Evolutionary conservation across 2,329 filamentous ascomycete species (phyloP).

Genomic region (Furcasterigmium sp.): DNA sequence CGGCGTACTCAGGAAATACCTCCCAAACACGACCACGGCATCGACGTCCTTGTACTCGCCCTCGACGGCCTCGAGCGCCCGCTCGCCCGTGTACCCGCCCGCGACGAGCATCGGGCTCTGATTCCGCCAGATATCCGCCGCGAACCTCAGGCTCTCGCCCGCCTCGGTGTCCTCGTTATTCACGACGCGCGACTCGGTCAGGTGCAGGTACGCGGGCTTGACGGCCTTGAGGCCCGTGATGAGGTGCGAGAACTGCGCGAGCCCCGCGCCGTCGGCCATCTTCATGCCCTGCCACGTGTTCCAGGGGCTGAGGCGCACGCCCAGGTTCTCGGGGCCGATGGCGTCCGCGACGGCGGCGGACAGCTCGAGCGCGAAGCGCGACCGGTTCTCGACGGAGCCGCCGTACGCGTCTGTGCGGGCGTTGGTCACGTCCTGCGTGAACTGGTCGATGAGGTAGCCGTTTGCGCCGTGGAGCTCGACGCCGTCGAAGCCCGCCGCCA

Average conservation of each 20-base stretch:
- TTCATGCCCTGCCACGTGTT: constrained; percentile 58
- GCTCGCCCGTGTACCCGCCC: constrained; percentile 21
- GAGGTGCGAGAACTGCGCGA: constrained; percentile 56
- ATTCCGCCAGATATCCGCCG: constrained; percentile 24
- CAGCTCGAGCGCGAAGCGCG: constrained; percentile 46
- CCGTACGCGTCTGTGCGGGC: constrained; percentile 46
- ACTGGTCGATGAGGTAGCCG: constrained; percentile 59
- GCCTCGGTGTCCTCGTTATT: constrained; percentile 34
- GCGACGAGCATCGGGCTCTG: constrained; percentile 23
- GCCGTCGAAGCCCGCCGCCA: constrained; percentile 63
- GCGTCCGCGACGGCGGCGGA: constrained; percentile 29
- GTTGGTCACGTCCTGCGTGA: constrained; percentile 47
- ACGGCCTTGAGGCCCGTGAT: constrained; percentile 43
- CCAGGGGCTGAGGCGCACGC: constrained; percentile 56
- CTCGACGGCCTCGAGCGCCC: constrained; percentile 22
- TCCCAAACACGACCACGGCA: constrained; percentile 26
- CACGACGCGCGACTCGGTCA: constrained; percentile 52
- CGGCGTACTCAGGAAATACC: constrained; percentile 24
- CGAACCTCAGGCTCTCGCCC: constrained; percentile 25
- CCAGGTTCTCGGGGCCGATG: constrained; percentile 45
- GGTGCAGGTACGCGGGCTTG: constrained; percentile 55
- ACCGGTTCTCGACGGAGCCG: constrained; percentile 46
- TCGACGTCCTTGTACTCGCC: constrained; percentile 20
- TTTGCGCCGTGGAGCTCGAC: constrained; percentile 58
- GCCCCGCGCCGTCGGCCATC: constrained; percentile 49